Evolutionary conservation across 1,139 yeast species (phyloP), one percentile per base, ranked within the genome.

Genomic region (Saccharomyces hybrid): DNA sequence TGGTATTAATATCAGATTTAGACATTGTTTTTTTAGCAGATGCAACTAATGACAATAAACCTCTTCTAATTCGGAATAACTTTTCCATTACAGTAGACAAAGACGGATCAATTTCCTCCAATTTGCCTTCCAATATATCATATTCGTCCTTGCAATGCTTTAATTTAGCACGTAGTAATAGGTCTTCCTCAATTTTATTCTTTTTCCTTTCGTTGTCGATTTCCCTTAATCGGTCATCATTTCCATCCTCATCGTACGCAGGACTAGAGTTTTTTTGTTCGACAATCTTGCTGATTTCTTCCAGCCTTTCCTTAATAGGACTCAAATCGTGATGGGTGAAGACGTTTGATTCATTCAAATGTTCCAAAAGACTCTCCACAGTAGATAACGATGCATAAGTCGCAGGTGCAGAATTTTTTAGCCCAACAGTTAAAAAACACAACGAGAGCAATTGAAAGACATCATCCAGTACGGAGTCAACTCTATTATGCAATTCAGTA

Each of bases 391-490:
- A 87, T 7, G 96, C 90, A 71, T 87, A 93, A 1, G 96, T 88
- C 2, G 97, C 96, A 1, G 97, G 97, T 0, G 97, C 96, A 48
- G 88, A 81, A 62, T 89, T 85, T 54, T 86, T 86, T 62, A 89
- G 77, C 2, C 99, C 99, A 58, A 95, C 95, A 1, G 98, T 88
- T 61, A 91, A 80, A 69, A 90, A 88, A 60, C 95, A 87, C 54
- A 93, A 75, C 13, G 96, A 86, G 51, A 91, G 74, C 52, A 93
- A 75, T 69, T 91, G 97, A 77, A 93, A 88, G 27, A 86, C 86
- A 64, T 93, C 98, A 68, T 89, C 96, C 46, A 88, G 77, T n/a
- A 87, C 76, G 20, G 81, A 75, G 67, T 89, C 96, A 23, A 86
- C 86, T 58, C 75, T 66, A 56, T 74, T 75, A 56, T 63, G 62